Percentiles rank a stretch among this genome's conserved stretches.
phyloP scores from a whole-genome alignment of 169 alveolate species.

The Amoebophrya sp. region DNA sequence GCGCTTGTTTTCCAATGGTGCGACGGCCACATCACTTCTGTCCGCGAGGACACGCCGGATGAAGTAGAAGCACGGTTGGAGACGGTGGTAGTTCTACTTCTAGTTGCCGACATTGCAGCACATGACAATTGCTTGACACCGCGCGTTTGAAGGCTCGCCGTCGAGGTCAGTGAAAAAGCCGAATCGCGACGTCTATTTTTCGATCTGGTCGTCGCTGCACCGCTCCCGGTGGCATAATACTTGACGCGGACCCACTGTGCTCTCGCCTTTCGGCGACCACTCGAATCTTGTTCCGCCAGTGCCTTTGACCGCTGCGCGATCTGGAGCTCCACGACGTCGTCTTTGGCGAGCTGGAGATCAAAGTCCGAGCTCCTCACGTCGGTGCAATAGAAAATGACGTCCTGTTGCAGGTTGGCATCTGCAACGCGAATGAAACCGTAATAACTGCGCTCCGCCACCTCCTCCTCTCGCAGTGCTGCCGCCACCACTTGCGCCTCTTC shows the following conservation, averaged over 20 bases:
- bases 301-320: neutral
- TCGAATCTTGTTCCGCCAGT: neutral
- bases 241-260: slow-evolving; percentile 15
- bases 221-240: neutral
- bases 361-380: neutral
- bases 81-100: neutral
- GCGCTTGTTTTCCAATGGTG: too few species aligned
- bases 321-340: slow-evolving; percentile 3
- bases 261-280: neutral
- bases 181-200: neutral
- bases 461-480: too few species aligned
- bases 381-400: slow-evolving; percentile 2
- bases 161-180: neutral
- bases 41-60: neutral
- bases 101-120: neutral
- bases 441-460: too few species aligned
- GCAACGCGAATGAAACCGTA: neutral
- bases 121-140: neutral
- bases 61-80: neutral
- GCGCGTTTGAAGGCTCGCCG: neutral
- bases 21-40: too few species aligned
- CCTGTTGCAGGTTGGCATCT: neutral
- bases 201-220: neutral
- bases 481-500: too few species aligned
- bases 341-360: neutral